phyloP scores from a whole-genome alignment of 345 rosid genomes.

The Abelmoschus esculentus region DNA sequence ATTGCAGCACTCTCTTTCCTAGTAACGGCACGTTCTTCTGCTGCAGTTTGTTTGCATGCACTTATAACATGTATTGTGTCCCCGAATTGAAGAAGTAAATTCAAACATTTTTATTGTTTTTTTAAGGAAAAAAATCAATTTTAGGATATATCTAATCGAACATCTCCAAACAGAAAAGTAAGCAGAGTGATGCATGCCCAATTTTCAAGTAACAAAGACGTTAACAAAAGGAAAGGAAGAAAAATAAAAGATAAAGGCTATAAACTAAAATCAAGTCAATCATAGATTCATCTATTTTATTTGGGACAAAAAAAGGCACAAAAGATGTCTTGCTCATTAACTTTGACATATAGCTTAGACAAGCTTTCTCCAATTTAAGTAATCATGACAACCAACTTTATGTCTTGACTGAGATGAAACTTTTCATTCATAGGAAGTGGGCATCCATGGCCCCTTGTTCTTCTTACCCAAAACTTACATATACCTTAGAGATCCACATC shows the following conservation, averaged over 20 bases:
- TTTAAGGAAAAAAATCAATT: too few species aligned
- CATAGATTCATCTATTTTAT: neutral
- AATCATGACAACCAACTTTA: neutral
- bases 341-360: neutral
- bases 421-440: neutral
- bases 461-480: neutral
- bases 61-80: constrained; percentile 96
- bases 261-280: neutral
- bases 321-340: neutral
- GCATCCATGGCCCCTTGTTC: neutral
- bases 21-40: constrained; percentile 94
- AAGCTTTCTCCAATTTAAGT: too few species aligned
- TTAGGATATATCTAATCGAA: too few species aligned
- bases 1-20: constrained; percentile 96
- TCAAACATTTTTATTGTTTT: neutral
- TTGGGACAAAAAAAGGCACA: neutral
- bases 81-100: constrained; percentile 42
- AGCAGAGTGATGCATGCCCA: too few species aligned
- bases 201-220: too few species aligned
- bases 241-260: neutral
- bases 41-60: constrained; percentile 89
- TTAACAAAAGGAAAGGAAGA: too few species aligned
- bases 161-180: too few species aligned
- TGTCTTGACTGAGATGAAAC: neutral
- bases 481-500: neutral